These are phyloP conservation scores for Lachancea dasiensis DNA, from an alignment of 805 yeast species.

Conservation along the genomic window DNA sequence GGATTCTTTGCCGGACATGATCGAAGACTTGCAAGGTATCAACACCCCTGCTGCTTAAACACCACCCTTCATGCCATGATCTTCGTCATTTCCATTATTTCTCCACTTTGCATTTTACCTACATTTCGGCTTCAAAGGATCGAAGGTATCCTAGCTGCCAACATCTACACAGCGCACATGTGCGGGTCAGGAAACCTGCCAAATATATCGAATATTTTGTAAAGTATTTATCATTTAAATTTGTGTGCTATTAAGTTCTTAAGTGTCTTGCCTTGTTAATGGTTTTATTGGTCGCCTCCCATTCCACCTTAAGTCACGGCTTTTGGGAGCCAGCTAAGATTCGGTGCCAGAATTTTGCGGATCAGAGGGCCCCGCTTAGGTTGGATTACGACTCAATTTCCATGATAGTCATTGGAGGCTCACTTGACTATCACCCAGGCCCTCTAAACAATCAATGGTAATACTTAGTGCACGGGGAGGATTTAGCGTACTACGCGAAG, in stretches of 20 bases:
- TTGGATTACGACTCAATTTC: too few species aligned
- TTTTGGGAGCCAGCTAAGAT: neutral
- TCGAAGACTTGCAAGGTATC: conserved; percentile 41
- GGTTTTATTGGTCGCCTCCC: too few species aligned
- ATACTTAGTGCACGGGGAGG: too few species aligned
- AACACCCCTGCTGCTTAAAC: conserved; percentile 8
- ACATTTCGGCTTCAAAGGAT: neutral
- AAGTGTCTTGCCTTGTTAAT: too few species aligned
- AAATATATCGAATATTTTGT: neutral
- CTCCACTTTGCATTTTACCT: neutral
- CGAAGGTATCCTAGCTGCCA: neutral
- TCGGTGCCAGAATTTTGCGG: too few species aligned
- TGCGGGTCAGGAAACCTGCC: conserved; percentile 7
- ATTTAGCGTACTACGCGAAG: too few species aligned
- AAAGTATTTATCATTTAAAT: conserved; percentile 2
- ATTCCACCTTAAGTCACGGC: too few species aligned
- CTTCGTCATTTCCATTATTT: neutral
- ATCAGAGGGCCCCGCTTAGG: too few species aligned
- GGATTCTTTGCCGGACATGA: conserved; percentile 65
- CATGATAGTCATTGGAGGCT: too few species aligned
- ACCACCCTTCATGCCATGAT: neutral
- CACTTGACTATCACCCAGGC: too few species aligned
- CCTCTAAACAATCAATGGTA: too few species aligned
- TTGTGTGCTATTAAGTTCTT: conserved; percentile 1
- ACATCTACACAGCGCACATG: neutral